Base-by-base conservation (phyloP, 108 stramenopile genomes). In the Cyclotella choctawhatcheeana region DNA sequence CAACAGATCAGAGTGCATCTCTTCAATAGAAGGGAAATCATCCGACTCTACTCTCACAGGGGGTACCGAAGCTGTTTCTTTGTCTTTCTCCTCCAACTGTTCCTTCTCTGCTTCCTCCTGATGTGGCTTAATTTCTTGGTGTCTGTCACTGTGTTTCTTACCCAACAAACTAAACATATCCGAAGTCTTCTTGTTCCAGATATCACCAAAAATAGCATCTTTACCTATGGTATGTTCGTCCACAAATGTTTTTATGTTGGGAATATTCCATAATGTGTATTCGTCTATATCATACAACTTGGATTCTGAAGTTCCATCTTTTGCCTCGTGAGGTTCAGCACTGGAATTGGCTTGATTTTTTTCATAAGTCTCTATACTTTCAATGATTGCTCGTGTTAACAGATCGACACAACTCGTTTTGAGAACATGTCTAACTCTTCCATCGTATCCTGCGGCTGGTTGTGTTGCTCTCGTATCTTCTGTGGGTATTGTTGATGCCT, bases 351-450 rank as follows among this genome's bases (percentile, higher is more conserved):
- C 1, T 56, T 56, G 55, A 5, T 45, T 32, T 3, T 45, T 30
- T 17, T 62, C 76, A 44, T 66, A 71, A 8, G 71, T 16, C 29
- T 74, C 76, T 30, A 58, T 63, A 69, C 71, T 64, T 37, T 65
- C 29, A 30, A 82, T 17, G 14, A 70, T 81, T 18, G 70, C 73
- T 51, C 60, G 40, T 27, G 79, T 59, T 44, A 84, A 64, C 5
- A 84, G 34, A 61, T 76, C 73, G 2, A 84, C 72, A 55, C 81
- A 86, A 14, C 83, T 81, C 52, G 70, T 72, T 66, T 84, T 82
- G 31, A 86, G 61, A 0, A 86, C 83, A 64, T 86, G 81, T 34
- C 86, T 67, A 17, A 86, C 68, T 40, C 86, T 62, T 3, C 81
- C 86, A 72, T 86, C 86, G 56, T 84, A 86, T 35, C 79, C 68